A percentile compares a stretch with the other conserved stretches of the same genome.
phyloP scores from a whole-genome alignment of 345 rosid species.

The Limnanthes douglasii region DNA sequence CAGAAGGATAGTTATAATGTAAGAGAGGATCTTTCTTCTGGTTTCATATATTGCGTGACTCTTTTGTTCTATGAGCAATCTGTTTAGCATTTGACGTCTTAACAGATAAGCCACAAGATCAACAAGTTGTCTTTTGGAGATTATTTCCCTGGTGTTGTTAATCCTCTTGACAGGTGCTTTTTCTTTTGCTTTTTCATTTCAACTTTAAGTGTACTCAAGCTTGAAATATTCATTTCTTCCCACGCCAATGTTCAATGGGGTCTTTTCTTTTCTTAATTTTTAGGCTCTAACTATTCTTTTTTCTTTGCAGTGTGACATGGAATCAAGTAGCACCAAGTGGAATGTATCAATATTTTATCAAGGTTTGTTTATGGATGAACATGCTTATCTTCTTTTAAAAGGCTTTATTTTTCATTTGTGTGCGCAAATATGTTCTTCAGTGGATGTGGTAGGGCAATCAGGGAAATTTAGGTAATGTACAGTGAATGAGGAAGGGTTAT shows the following conservation, averaged over 20 bases:
- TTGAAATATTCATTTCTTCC: background rate
- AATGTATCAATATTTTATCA: constrained; percentile 36
- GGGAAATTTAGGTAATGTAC: too few relatives aligned
- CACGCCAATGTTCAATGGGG: too few relatives aligned
- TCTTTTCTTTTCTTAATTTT: background rate
- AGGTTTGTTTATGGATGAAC: constrained; percentile 25
- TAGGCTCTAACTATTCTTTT: background rate
- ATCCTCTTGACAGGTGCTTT: constrained; percentile 88
- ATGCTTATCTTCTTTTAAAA: constrained; percentile 1
- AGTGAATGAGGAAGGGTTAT: too few relatives aligned
- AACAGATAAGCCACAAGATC: constrained; percentile 84
- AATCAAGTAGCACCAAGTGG: constrained; percentile 19
- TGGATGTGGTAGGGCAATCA: too few relatives aligned
- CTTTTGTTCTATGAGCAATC: constrained; percentile 1
- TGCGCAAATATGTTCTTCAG: too few relatives aligned
- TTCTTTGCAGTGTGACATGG: constrained; percentile 49
- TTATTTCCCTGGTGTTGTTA: constrained; percentile 76
- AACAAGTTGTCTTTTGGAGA: constrained; percentile 78
- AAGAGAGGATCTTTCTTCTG: constrained; percentile 11
- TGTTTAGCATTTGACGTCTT: constrained; percentile 3
- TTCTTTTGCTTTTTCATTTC: background rate
- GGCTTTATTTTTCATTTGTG: too few relatives aligned
- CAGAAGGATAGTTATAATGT: constrained; percentile 85
- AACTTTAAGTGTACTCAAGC: constrained; percentile 2
- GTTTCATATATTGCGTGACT: background rate